These are phyloP conservation scores for Dryas alaskensis DNA, from an alignment of 306 rosid genomes.

Conservation along the genomic window DNA sequence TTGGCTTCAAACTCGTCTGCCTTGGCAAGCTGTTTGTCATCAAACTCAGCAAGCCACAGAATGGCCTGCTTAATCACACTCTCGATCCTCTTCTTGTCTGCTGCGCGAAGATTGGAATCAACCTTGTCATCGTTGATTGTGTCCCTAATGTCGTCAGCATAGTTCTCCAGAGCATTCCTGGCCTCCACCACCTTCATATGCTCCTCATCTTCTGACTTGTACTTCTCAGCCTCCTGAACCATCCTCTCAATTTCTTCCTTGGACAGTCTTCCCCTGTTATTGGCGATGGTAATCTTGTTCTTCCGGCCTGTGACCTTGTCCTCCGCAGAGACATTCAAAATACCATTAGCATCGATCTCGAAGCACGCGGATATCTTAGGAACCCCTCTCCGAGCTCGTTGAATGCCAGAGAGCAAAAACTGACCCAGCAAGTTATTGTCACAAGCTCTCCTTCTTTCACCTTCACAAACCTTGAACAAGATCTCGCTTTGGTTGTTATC, in stretches of 20 bases:
- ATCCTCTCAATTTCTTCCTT: constrained; percentile 75
- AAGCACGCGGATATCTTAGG: constrained; percentile 73
- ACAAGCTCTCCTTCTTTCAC: constrained; percentile 60
- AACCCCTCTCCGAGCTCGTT: constrained; percentile 72
- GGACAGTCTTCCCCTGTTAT: constrained; percentile 66
- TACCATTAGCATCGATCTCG: constrained; percentile 69
- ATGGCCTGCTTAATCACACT: constrained; percentile 56
- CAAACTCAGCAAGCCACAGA: constrained; percentile 54
- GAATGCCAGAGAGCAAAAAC: constrained; percentile 70
- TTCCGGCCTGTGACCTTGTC: constrained; percentile 70
- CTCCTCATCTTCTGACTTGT: constrained; percentile 76
- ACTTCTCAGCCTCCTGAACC: constrained; percentile 84
- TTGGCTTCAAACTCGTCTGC: constrained; percentile 19
- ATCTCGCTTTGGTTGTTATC: constrained; percentile 67
- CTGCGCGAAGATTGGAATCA: constrained; percentile 48
- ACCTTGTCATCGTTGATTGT: constrained; percentile 67
- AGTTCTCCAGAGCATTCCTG: constrained; percentile 66
- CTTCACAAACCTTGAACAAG: constrained; percentile 69
- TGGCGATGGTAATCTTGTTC: constrained; percentile 77
- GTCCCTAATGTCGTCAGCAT: constrained; percentile 72
- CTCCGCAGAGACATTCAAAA: constrained; percentile 65
- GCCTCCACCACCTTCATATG: constrained; percentile 70
- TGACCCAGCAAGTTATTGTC: constrained; percentile 74
- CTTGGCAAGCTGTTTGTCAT: constrained; percentile 11
- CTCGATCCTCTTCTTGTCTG: constrained; percentile 65